Conservation (phyloP, 2,329 filamentous ascomycete genomes). For the Cordyceps tenuipes region DNA sequence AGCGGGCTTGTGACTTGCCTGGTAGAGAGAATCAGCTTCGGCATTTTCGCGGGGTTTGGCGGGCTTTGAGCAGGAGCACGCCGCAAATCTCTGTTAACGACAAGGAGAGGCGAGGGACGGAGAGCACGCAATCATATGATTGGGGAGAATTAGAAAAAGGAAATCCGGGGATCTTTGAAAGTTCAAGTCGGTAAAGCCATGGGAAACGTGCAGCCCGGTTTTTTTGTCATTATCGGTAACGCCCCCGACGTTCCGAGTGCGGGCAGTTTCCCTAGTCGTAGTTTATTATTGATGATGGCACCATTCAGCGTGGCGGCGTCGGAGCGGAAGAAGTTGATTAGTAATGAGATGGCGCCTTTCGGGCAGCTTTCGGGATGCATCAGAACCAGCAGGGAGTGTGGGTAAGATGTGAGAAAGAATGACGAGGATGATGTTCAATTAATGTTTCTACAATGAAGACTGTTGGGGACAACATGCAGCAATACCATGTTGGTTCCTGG, state of each 20-base stretch:
- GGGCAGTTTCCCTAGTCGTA: background rate
- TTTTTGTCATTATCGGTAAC: background rate
- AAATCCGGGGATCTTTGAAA: background rate
- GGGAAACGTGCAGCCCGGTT: slow-evolving; percentile 1
- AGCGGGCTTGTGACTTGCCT: slow-evolving; percentile 49
- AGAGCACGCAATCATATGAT: background rate
- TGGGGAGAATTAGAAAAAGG: background rate
- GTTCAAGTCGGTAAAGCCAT: slow-evolving; percentile 5
- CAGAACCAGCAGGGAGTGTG: background rate
- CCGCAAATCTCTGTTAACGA: background rate
- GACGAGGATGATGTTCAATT: no score
- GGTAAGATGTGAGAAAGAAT: background rate
- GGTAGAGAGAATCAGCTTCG: slow-evolving; percentile 78
- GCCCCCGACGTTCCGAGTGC: slow-evolving; percentile 8
- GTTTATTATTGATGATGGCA: background rate
- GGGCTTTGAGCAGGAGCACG: background rate
- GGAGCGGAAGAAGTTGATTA: slow-evolving; percentile 3
- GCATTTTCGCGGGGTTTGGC: slow-evolving; percentile 36
- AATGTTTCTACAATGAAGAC: no score
- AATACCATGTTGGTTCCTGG: no score
- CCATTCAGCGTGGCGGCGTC: background rate
- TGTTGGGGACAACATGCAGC: no score
- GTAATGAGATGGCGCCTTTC: slow-evolving; percentile 9
- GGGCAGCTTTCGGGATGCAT: background rate
- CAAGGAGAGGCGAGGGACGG: background rate